phyloP scores from a whole-genome alignment of 768 basidiomycete species.

The Mycena alexandri region DNA sequence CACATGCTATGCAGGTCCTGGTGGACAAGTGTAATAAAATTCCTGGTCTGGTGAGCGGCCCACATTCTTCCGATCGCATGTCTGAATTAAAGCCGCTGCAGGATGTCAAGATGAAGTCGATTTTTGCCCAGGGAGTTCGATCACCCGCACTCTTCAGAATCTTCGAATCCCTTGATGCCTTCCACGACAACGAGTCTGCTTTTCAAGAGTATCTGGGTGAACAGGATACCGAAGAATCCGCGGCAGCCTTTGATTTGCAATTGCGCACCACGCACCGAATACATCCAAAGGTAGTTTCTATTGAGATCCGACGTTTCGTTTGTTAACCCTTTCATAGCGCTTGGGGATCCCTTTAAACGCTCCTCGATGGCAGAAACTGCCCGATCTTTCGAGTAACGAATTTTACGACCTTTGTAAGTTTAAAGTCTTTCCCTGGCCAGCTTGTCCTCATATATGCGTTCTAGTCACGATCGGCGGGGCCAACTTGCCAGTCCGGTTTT shows the following conservation, averaged over 20 bases:
- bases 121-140: slow-evolving; percentile 37
- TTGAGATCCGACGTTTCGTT: neutral
- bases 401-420: slow-evolving; percentile 48
- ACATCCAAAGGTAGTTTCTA: slow-evolving; percentile 45
- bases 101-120: slow-evolving; percentile 32
- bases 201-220: slow-evolving; percentile 45
- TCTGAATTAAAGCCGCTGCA: slow-evolving; percentile 8
- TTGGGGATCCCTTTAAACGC: slow-evolving; percentile 45
- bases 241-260: slow-evolving; percentile 38
- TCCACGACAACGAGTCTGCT: slow-evolving; percentile 42
- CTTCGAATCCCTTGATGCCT: slow-evolving; percentile 39
- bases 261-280: slow-evolving; percentile 42
- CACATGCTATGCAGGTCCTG: slow-evolving; percentile 36
- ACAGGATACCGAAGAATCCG: slow-evolving; percentile 35
- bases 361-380: slow-evolving; percentile 38
- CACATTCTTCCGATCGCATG: neutral
- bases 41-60: slow-evolving; percentile 35
- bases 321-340: slow-evolving; percentile 36
- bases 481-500: slow-evolving; percentile 40
- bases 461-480: slow-evolving; percentile 42
- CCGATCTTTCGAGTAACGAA: slow-evolving; percentile 46
- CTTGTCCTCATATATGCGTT: neutral
- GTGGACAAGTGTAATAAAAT: slow-evolving; percentile 35
- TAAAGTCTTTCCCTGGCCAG: neutral
- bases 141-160: slow-evolving; percentile 39